These are phyloP conservation scores for Hypsizygus ulmarius DNA, from an alignment of 1,284 basidiomycete species.

Conservation along the genomic window DNA sequence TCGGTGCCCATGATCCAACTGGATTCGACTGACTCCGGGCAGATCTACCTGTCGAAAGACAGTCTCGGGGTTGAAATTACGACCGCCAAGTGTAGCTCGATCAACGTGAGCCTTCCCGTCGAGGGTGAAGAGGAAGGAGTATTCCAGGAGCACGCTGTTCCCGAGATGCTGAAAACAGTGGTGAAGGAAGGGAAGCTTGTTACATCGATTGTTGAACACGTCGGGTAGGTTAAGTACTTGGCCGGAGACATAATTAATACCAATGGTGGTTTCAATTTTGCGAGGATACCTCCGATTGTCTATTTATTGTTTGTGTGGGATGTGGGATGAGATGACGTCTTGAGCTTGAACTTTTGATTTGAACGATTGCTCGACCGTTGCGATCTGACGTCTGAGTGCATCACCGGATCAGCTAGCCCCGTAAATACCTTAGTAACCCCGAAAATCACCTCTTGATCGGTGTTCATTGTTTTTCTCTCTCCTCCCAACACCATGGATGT, in stretches of 20 bases:
- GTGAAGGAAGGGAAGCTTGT: constrained; percentile 84
- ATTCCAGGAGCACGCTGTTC: constrained; percentile 88
- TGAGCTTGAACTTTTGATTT: no score
- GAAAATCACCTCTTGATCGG: neutral
- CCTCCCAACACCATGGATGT: constrained; percentile 51
- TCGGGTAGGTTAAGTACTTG: constrained; percentile 45
- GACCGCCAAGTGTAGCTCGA: constrained; percentile 91
- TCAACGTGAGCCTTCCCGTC: constrained; percentile 91
- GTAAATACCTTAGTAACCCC: neutral
- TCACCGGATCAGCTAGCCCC: constrained; percentile 13
- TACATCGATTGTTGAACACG: constrained; percentile 88
- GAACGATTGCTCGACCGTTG: no score
- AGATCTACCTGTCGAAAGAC: constrained; percentile 89
- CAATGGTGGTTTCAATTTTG: neutral
- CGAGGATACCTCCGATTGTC: neutral
- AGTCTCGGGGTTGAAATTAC: constrained; percentile 85
- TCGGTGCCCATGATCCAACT: constrained; percentile 89
- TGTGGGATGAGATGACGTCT: no score
- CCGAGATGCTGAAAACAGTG: constrained; percentile 93
- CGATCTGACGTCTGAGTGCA: neutral
- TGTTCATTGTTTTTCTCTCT: neutral
- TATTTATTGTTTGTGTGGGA: neutral
- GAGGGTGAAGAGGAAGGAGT: constrained; percentile 90
- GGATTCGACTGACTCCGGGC: constrained; percentile 93
- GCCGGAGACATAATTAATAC: neutral